phyloP scores from a whole-genome alignment of 2,329 filamentous ascomycete genomes.

The Rutstroemia sp. region DNA sequence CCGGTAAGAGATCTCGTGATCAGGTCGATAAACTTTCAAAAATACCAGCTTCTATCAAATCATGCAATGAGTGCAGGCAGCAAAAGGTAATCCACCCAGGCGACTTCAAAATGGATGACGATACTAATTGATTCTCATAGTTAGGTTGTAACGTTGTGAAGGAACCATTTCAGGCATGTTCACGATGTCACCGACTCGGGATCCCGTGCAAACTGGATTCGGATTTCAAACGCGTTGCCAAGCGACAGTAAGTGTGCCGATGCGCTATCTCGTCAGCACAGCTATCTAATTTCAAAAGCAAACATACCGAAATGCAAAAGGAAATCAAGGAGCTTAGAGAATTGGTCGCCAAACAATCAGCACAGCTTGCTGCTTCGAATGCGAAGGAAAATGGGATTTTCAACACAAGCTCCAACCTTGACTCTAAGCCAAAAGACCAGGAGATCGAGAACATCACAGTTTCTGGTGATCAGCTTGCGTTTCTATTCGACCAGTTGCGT shows the following conservation, averaged over 20 bases:
- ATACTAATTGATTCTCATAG: constrained; percentile 31
- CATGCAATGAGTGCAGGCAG: constrained; percentile 49
- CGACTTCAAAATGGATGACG: not conserved
- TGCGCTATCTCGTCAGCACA: not conserved
- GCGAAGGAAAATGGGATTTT: constrained; percentile 43
- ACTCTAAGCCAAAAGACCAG: constrained; percentile 16
- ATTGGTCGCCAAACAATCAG: constrained; percentile 12
- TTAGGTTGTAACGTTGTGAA: constrained; percentile 60
- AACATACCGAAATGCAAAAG: constrained; percentile 58
- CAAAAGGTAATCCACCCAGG: constrained; percentile 47
- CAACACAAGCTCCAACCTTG: constrained; percentile 36
- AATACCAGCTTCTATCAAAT: constrained; percentile 7
- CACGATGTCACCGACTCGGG: constrained; percentile 53
- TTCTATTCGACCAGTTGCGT: constrained; percentile 11
- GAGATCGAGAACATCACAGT: constrained; percentile 10
- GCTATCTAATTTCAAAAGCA: constrained; percentile 31
- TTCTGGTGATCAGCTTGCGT: constrained; percentile 10
- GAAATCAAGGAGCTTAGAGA: constrained; percentile 45
- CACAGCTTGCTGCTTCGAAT: constrained; percentile 28
- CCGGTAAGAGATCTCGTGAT: constrained; percentile 6
- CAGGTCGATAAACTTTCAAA: constrained; percentile 2
- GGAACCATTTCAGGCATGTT: constrained; percentile 55
- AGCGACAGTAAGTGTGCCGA: constrained; percentile 28
- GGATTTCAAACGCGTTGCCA: constrained; percentile 61
- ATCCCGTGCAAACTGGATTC: constrained; percentile 60